phyloP scores from a whole-genome alignment of 169 alveolate species.

The Theileria sp. region DNA sequence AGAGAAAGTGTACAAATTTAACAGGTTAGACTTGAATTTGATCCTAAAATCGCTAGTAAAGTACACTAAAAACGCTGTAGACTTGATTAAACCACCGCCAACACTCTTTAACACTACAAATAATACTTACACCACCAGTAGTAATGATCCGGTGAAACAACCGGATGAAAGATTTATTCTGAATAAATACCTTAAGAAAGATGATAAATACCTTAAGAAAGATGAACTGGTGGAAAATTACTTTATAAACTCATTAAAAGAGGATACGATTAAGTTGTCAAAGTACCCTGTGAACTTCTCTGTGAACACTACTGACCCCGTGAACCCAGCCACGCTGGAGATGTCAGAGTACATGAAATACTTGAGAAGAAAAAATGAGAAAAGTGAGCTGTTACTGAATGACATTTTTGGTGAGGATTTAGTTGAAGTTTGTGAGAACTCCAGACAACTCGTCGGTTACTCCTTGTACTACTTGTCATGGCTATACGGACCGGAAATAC shows the following conservation, averaged over 20 bases:
- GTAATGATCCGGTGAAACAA: no score
- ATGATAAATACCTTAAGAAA: not conserved
- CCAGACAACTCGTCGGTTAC: conserved; percentile 16
- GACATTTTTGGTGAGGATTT: conserved; percentile 19
- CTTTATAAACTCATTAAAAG: not conserved
- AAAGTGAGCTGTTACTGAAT: not conserved
- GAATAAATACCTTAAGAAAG: not conserved
- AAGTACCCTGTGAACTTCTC: not conserved
- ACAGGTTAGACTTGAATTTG: not conserved
- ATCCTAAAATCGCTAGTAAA: conserved; percentile 8
- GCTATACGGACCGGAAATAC: conserved; percentile 53
- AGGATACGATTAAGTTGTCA: not conserved
- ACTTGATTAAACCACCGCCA: conserved; percentile 14
- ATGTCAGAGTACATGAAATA: not conserved
- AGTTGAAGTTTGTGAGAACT: conserved; percentile 31
- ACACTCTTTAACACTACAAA: not conserved
- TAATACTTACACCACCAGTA: not conserved
- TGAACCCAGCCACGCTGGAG: not conserved
- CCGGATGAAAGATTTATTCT: not conserved
- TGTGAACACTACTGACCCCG: not conserved
- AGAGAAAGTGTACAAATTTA: conserved; percentile 9
- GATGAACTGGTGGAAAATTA: not conserved
- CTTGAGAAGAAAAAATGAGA: not conserved
- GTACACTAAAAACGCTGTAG: conserved; percentile 4
- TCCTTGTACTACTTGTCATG: conserved; percentile 56